Percentiles rank a stretch among this genome's conserved stretches.
Evolutionary conservation across 495 filamentous ascomycete genomes (phyloP).

Genomic region (Saxophila tyrrhenica): DNA sequence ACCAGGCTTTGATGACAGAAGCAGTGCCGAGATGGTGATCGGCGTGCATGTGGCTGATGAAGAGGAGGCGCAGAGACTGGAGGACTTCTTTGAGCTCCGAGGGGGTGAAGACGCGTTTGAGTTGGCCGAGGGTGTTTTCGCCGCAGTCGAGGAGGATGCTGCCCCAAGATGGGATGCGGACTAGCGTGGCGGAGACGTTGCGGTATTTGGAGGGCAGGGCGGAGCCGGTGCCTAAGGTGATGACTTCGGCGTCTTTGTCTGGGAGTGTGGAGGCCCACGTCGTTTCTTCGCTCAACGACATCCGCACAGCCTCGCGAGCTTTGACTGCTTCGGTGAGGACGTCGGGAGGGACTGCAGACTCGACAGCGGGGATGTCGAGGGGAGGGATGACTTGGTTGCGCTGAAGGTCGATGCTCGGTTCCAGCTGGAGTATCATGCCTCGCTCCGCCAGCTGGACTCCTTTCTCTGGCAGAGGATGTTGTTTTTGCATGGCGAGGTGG

Average conservation of each 20-base stretch:
- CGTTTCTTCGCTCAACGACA: slow-evolving; percentile 29
- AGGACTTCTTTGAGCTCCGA: slow-evolving; percentile 57
- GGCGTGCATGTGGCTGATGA: slow-evolving; percentile 91
- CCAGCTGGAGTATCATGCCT: slow-evolving; percentile 49
- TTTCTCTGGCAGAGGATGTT: slow-evolving; percentile 9
- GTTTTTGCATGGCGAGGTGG: slow-evolving; percentile 19
- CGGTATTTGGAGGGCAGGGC: slow-evolving; percentile 82
- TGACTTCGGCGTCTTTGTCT: slow-evolving; percentile 64
- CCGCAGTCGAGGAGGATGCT: slow-evolving; percentile 84
- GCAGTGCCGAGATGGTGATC: slow-evolving; percentile 87
- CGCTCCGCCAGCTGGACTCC: slow-evolving; percentile 27
- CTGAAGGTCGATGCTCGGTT: slow-evolving; percentile 49
- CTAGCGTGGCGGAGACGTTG: slow-evolving; percentile 81
- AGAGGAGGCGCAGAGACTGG: slow-evolving; percentile 68
- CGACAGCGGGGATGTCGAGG: slow-evolving; percentile 39
- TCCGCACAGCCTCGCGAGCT: slow-evolving; percentile 29
- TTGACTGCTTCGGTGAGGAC: slow-evolving; percentile 40
- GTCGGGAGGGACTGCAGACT: slow-evolving; percentile 30
- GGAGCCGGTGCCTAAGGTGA: slow-evolving; percentile 82
- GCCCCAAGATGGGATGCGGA: slow-evolving; percentile 72
- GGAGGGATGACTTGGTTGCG: slow-evolving; percentile 36
- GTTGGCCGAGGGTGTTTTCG: slow-evolving; percentile 86
- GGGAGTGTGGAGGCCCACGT: slow-evolving; percentile 39
- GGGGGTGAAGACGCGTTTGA: slow-evolving; percentile 58
- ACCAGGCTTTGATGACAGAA: slow-evolving; percentile 69